Evolutionary conservation across 2,329 filamentous ascomycete species (phyloP).

Genomic region (Hyphodiscus sp.): DNA sequence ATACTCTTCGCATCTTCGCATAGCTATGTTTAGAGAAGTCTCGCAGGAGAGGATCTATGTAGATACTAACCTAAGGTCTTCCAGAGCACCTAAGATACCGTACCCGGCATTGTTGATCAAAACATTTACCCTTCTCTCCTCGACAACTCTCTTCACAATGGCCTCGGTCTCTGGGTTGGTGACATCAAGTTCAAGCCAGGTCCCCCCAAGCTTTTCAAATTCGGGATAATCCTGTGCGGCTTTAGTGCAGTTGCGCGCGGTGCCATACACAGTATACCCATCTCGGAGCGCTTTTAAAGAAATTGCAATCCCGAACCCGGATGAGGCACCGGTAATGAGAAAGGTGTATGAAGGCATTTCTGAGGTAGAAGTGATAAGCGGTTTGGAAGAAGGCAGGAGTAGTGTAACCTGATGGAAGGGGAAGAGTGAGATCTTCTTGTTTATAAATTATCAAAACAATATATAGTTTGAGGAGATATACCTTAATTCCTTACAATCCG

Average conservation of each 20-base stretch:
- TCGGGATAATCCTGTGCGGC: neutral
- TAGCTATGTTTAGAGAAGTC: no score
- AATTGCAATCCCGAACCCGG: constrained; percentile 7
- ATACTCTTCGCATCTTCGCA: neutral
- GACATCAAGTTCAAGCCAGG: neutral
- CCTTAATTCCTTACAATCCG: no score
- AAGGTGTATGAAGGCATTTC: no score
- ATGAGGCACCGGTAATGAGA: constrained; percentile 9
- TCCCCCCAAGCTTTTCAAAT: neutral
- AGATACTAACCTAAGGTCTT: constrained; percentile 37
- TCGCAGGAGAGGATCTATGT: neutral
- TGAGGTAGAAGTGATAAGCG: no score
- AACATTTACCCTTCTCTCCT: constrained; percentile 11
- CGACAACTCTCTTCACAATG: neutral
- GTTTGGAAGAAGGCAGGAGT: no score
- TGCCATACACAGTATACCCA: constrained; percentile 8
- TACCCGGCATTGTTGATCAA: constrained; percentile 19
- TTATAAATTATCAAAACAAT: no score
- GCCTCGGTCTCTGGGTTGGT: neutral
- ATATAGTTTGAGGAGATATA: no score
- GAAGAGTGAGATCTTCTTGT: no score
- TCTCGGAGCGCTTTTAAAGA: constrained; percentile 1
- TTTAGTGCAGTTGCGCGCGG: constrained; percentile 3
- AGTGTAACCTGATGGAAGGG: no score
- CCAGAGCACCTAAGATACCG: constrained; percentile 42